phyloP scores from a whole-genome alignment of 2,329 filamentous ascomycete genomes.

The Aureobasidium sp. region DNA sequence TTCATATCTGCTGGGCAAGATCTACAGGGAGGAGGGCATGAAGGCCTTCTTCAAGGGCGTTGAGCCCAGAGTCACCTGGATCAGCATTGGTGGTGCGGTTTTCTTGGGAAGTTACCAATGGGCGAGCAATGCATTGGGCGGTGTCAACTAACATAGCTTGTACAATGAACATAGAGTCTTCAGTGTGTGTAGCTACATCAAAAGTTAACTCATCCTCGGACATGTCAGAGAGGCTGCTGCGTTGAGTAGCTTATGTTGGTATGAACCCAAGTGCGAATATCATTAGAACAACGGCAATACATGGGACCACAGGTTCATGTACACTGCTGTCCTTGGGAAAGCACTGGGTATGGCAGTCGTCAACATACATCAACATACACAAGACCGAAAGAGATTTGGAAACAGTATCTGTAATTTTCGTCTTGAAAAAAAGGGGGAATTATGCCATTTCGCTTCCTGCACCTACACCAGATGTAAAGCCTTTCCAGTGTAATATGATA shows the following conservation, averaged over 20 bases:
- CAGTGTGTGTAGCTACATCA: too few relatives aligned
- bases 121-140: slow-evolving; percentile 66
- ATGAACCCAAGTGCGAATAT: not conserved
- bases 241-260: not conserved
- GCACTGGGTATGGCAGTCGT: not conserved
- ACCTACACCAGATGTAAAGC: slow-evolving; percentile 14
- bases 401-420: slow-evolving; percentile 6
- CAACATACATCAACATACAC: not conserved
- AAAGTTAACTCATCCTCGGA: too few relatives aligned
- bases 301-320: not conserved
- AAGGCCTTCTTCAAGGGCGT: slow-evolving; percentile 67
- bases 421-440: slow-evolving; percentile 8
- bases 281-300: not conserved
- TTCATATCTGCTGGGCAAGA: slow-evolving; percentile 53
- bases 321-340: too few relatives aligned
- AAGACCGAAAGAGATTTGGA: not conserved
- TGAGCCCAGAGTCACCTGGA: slow-evolving; percentile 86
- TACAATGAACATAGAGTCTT: not conserved
- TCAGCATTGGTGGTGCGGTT: slow-evolving; percentile 86
- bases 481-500: slow-evolving; percentile 15
- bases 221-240: too few relatives aligned
- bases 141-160: slow-evolving; percentile 20
- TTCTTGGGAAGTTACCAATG: slow-evolving; percentile 93
- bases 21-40: slow-evolving; percentile 58
- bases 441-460: slow-evolving; percentile 15